These are phyloP conservation scores for Geosmithia putterillii DNA, from an alignment of 2,329 filamentous ascomycete genomes.

Conservation along the genomic window DNA sequence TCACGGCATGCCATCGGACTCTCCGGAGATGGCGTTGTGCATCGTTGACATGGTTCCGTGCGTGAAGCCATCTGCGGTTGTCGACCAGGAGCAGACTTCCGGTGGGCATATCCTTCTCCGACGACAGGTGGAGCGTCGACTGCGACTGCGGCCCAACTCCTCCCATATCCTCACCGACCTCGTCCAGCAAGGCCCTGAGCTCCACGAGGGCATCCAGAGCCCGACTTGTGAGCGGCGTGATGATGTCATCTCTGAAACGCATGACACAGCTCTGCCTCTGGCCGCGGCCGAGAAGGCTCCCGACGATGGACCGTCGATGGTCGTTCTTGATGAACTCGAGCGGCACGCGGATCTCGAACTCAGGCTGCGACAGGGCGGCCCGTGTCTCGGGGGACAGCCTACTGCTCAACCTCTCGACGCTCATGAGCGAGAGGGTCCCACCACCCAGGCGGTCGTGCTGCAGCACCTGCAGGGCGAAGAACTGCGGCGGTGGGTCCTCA, in stretches of 20 bases:
- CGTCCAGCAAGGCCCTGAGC: too few relatives aligned
- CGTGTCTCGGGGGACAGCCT: constrained; percentile 12
- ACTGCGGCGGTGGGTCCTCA: constrained; percentile 20
- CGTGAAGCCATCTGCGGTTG: background rate
- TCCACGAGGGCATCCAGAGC: too few relatives aligned
- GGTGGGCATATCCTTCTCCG: background rate
- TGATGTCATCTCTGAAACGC: background rate
- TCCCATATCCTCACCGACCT: background rate
- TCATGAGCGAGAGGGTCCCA: constrained; percentile 25
- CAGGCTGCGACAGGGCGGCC: constrained; percentile 9
- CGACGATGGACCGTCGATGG: background rate
- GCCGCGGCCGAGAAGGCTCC: background rate
- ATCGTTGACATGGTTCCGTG: background rate
- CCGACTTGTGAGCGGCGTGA: background rate
- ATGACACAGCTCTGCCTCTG: background rate
- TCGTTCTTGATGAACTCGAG: constrained; percentile 20
- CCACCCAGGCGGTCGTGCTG: constrained; percentile 25
- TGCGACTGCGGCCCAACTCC: background rate
- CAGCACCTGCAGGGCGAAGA: constrained; percentile 27
- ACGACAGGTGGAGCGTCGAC: background rate
- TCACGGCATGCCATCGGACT: background rate
- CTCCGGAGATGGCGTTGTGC: background rate
- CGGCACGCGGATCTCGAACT: constrained; percentile 19
- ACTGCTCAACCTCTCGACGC: constrained; percentile 13
- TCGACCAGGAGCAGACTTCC: background rate